phyloP scores from a whole-genome alignment of 768 basidiomycete species.

The Xerocomellus dryophilus region DNA sequence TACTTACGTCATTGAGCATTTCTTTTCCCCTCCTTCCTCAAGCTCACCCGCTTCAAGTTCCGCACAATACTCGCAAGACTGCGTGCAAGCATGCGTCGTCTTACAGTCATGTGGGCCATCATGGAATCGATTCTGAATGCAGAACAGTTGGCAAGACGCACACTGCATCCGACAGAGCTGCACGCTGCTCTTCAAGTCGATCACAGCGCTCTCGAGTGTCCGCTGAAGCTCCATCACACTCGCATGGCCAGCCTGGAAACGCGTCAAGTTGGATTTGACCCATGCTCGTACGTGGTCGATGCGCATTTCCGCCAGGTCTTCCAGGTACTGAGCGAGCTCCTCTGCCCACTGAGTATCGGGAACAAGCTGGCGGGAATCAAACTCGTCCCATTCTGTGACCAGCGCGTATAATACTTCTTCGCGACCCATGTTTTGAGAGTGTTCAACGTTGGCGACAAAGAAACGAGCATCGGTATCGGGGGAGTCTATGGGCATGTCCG shows the following conservation, averaged over 20 bases:
- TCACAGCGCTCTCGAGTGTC: conserved; percentile 38
- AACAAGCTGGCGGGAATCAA: conserved; percentile 31
- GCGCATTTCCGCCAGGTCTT: conserved; percentile 42
- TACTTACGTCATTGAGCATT: conserved; percentile 48
- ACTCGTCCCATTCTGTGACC: conserved; percentile 31
- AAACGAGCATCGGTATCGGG: conserved; percentile 38
- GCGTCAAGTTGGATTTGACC: conserved; percentile 46
- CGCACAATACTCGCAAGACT: conserved; percentile 42
- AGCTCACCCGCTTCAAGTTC: conserved; percentile 29
- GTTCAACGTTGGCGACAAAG: conserved; percentile 25
- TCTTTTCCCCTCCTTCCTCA: conserved; percentile 19
- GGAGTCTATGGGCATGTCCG: conserved; percentile 38
- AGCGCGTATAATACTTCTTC: conserved; percentile 17
- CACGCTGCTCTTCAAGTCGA: conserved; percentile 47
- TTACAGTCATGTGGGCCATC: conserved; percentile 46
- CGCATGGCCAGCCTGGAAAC: conserved; percentile 47
- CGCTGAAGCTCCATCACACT: conserved; percentile 45
- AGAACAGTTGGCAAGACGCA: conserved; percentile 45
- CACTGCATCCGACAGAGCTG: conserved; percentile 54
- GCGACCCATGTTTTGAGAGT: conserved; percentile 8
- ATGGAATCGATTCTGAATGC: conserved; percentile 47
- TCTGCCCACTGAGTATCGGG: conserved; percentile 44
- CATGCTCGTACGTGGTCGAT: conserved; percentile 48
- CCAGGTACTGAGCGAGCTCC: conserved; percentile 39
- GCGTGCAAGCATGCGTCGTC: conserved; percentile 46